Percentiles rank a stretch among this genome's conserved stretches.
These are phyloP conservation scores for Yamadazyma oceani DNA, from an alignment of 1,139 yeast species.

Conservation along the genomic window DNA sequence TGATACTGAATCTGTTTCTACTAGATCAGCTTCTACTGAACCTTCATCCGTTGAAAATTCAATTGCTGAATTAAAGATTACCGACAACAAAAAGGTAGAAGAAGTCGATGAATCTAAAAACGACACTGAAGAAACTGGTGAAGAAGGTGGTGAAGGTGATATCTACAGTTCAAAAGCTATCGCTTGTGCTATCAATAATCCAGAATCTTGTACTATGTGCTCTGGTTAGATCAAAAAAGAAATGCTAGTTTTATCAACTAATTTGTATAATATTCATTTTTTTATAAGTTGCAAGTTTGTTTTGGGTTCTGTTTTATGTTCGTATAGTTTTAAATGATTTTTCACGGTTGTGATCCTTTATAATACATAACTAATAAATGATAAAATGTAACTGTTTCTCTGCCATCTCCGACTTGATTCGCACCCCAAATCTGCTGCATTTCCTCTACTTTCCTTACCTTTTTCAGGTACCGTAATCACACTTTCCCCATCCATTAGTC, in stretches of 20 bases:
- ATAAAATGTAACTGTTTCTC: no score
- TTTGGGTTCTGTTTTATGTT: not conserved
- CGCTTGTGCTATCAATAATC: slow-evolving; percentile 96
- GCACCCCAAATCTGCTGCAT: no score
- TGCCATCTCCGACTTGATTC: no score
- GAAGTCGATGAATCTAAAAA: slow-evolving; percentile 8
- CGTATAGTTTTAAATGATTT: not conserved
- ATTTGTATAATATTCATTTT: not conserved
- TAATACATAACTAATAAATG: not conserved
- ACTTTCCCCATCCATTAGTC: no score
- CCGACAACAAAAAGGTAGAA: slow-evolving; percentile 12
- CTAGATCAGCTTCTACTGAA: slow-evolving; percentile 42
- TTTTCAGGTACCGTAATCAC: no score
- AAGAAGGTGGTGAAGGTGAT: slow-evolving; percentile 47
- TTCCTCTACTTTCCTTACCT: no score
- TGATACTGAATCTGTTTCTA: slow-evolving; percentile 32
- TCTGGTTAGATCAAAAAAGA: slow-evolving; percentile 65
- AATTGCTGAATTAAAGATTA: slow-evolving; percentile 43
- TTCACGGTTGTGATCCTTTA: not conserved
- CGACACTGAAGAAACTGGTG: slow-evolving; percentile 19
- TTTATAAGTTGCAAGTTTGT: not conserved
- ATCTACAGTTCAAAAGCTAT: slow-evolving; percentile 90
- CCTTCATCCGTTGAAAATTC: slow-evolving; percentile 52
- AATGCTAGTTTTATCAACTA: not conserved
- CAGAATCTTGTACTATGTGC: slow-evolving; percentile 98